These are phyloP conservation scores for Vachellia collinsii DNA, from an alignment of 306 rosid genomes.

Conservation along the genomic window DNA sequence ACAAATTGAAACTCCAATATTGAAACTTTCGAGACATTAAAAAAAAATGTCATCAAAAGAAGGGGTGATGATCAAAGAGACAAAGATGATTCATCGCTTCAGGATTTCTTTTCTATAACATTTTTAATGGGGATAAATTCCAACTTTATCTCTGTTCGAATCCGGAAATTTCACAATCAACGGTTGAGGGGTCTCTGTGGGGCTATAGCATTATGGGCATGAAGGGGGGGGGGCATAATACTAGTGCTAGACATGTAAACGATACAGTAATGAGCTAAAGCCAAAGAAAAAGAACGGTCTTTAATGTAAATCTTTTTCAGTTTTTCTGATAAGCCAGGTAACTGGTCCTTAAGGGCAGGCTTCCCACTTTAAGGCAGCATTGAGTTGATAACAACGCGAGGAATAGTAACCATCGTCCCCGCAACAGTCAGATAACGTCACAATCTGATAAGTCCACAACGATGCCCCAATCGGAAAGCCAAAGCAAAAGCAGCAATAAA, in stretches of 20 bases:
- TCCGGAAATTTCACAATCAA: constrained; percentile 51
- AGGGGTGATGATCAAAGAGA: constrained; percentile 50
- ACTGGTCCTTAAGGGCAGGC: constrained; percentile 50
- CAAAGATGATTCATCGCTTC: constrained; percentile 41
- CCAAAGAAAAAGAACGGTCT: constrained; percentile 38
- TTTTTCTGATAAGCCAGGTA: constrained; percentile 43
- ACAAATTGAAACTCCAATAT: constrained; percentile 49
- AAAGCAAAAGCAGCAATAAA: constrained; percentile 23
- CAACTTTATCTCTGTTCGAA: constrained; percentile 42
- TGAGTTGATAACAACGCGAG: constrained; percentile 50
- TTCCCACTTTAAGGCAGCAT: constrained; percentile 33
- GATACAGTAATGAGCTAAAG: constrained; percentile 34
- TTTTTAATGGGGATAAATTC: constrained; percentile 27
- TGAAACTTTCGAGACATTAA: constrained; percentile 49
- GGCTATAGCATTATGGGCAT: constrained; percentile 31
- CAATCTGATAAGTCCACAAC: constrained; percentile 35
- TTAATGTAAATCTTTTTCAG: constrained; percentile 35
- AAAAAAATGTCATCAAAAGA: constrained; percentile 52
- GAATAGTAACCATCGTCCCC: constrained; percentile 30
- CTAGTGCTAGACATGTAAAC: constrained; percentile 1
- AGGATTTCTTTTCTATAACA: constrained; percentile 16
- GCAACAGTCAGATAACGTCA: constrained; percentile 32
- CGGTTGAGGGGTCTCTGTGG: constrained; percentile 40
- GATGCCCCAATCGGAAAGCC: constrained; percentile 37
- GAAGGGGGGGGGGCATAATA: constrained; percentile 24